These are phyloP conservation scores for Calocera viscosa DNA, from an alignment of 768 basidiomycete species.

Conservation along the genomic window DNA sequence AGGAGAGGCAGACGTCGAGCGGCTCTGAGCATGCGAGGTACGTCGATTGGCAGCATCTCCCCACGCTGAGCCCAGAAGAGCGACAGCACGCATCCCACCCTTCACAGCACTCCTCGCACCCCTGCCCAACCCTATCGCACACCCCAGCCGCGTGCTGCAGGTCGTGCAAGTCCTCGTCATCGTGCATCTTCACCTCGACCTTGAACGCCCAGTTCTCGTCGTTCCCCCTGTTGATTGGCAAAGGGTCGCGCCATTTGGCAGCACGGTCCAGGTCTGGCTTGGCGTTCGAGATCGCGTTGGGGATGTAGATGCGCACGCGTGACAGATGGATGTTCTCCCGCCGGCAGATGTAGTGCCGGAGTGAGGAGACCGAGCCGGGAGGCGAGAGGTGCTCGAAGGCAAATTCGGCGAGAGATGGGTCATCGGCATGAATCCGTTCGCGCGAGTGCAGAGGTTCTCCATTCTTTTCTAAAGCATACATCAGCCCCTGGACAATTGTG, in stretches of 20 bases:
- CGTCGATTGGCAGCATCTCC: too few species aligned
- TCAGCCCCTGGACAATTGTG: not conserved
- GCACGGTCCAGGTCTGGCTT: not conserved
- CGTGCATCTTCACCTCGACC: not conserved
- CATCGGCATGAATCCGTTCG: not conserved
- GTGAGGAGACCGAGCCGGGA: not conserved
- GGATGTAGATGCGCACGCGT: not conserved
- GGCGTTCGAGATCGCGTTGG: not conserved
- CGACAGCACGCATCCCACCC: not conserved
- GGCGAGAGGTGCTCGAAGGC: not conserved
- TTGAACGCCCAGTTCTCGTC: conserved; percentile 1
- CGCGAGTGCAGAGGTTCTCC: not conserved
- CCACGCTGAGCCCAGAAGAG: too few species aligned
- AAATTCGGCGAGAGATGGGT: not conserved
- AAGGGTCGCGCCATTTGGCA: not conserved
- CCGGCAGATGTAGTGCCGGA: not conserved
- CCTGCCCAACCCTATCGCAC: not conserved
- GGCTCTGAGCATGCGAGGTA: too few species aligned
- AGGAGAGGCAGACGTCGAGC: too few species aligned
- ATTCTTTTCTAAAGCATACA: not conserved
- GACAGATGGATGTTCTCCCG: not conserved
- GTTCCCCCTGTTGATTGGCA: not conserved
- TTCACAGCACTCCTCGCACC: not conserved
- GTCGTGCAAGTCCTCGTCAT: not conserved
- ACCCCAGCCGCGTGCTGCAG: not conserved